Evolutionary conservation across 352 stramenopile genomes (phyloP).

Genomic region (Globisporangium paroecandrum): DNA sequence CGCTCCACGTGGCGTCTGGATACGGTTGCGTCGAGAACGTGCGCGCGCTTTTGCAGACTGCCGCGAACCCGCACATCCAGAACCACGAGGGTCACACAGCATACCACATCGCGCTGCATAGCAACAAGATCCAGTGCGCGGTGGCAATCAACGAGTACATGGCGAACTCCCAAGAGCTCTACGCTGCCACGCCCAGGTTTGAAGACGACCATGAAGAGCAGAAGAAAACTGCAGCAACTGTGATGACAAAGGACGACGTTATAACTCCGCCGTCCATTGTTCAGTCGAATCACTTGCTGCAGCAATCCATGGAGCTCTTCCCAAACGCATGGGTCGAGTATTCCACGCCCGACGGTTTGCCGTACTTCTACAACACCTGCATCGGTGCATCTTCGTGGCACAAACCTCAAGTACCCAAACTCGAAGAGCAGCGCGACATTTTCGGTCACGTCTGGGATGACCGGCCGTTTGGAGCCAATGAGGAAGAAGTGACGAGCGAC

Average conservation of each 20-base stretch:
- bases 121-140: slow-evolving; percentile 56
- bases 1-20: slow-evolving; percentile 57
- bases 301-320: slow-evolving; percentile 9
- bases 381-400: slow-evolving; percentile 63
- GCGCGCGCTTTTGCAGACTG: slow-evolving; percentile 48
- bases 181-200: neutral
- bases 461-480: neutral
- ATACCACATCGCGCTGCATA: slow-evolving; percentile 54
- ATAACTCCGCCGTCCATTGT: neutral
- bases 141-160: slow-evolving; percentile 58
- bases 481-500: neutral
- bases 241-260: neutral
- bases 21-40: slow-evolving; percentile 55
- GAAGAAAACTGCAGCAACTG: neutral
- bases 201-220: neutral
- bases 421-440: slow-evolving; percentile 3
- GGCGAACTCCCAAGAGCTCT: slow-evolving; percentile 26
- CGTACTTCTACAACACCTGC: slow-evolving; percentile 65
- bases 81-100: slow-evolving; percentile 42
- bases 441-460: slow-evolving; percentile 12
- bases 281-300: neutral
- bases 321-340: slow-evolving; percentile 39
- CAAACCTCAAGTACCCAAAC: slow-evolving; percentile 11
- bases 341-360: slow-evolving; percentile 45
- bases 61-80: slow-evolving; percentile 41